Percentiles rank a stretch among this genome's conserved stretches.
Evolutionary conservation across 2,329 filamentous ascomycete species (phyloP).

Genomic region (Ambrosiella beaveri): DNA sequence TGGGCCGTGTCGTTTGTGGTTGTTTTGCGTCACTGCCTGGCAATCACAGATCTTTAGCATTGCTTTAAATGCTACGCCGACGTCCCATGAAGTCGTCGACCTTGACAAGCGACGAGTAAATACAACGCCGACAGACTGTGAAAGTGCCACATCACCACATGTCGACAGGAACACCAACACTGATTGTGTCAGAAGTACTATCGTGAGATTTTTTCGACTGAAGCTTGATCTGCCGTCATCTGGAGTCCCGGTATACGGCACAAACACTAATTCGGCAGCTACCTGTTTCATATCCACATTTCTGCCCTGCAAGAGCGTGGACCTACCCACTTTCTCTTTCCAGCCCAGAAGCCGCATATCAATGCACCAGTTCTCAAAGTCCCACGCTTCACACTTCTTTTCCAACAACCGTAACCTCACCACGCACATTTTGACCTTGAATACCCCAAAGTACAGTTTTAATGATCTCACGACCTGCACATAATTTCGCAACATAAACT

Average conservation of each 20-base stretch:
- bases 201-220: neutral
- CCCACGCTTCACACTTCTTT: neutral
- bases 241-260: neutral
- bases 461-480: too few relatives aligned
- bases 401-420: neutral
- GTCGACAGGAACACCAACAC: neutral
- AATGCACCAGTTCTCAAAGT: neutral
- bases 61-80: neutral
- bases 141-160: too few relatives aligned
- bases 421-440: too few relatives aligned
- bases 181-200: neutral
- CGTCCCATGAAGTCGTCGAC: neutral
- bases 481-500: too few relatives aligned
- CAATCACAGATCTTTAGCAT: neutral
- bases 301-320: neutral
- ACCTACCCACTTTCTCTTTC: neutral
- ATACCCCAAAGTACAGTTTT: too few relatives aligned
- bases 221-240: neutral
- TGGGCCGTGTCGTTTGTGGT: neutral
- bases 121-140: too few relatives aligned
- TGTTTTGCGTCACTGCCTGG: neutral
- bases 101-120: neutral
- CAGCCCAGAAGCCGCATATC: neutral
- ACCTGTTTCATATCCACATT: constrained; percentile 2
- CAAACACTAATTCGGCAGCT: neutral